These are phyloP conservation scores for Pichia ethanolica DNA, from an alignment of 805 yeast genomes.

Conservation along the genomic window DNA sequence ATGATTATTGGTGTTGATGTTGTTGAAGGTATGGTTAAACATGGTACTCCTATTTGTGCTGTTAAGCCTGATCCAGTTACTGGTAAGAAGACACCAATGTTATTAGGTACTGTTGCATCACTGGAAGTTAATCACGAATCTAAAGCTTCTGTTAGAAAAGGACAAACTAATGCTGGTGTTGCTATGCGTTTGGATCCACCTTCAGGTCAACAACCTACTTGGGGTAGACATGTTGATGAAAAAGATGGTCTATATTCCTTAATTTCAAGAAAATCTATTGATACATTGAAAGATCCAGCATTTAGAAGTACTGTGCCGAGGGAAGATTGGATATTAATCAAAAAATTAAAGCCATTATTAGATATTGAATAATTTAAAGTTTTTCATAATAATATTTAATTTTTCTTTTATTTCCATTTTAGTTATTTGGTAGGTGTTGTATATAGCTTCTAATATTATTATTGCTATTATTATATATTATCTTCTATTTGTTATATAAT, in stretches of 20 bases:
- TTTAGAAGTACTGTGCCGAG: conserved; percentile 91
- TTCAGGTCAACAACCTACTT: conserved; percentile 86
- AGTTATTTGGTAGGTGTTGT: too few relatives aligned
- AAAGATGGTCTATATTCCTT: conserved; percentile 84
- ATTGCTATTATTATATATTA: too few relatives aligned
- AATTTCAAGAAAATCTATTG: conserved; percentile 83
- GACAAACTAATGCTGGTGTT: conserved; percentile 95
- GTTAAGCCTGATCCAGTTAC: conserved; percentile 86
- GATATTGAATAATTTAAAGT: conserved; percentile 43
- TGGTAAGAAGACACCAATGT: conserved; percentile 57
- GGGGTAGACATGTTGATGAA: conserved; percentile 99
- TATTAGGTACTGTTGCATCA: conserved; percentile 86
- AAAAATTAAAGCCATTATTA: conserved; percentile 79
- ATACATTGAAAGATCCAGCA: conserved; percentile 96
- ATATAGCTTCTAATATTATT: neutral
- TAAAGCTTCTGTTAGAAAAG: conserved; percentile 73
- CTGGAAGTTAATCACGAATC: conserved; percentile 94
- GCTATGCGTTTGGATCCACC: conserved; percentile 96
- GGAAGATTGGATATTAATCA: conserved; percentile 91
- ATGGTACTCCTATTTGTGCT: conserved; percentile 94
- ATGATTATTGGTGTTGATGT: conserved; percentile 99
- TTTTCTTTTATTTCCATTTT: neutral
- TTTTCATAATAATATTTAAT: neutral
- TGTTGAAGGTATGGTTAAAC: conserved; percentile 76
- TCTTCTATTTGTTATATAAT: too few relatives aligned